Evolutionary conservation across 192 early-diverging fungal species (phyloP).

Genomic region (Kickxella alabastrina): DNA sequence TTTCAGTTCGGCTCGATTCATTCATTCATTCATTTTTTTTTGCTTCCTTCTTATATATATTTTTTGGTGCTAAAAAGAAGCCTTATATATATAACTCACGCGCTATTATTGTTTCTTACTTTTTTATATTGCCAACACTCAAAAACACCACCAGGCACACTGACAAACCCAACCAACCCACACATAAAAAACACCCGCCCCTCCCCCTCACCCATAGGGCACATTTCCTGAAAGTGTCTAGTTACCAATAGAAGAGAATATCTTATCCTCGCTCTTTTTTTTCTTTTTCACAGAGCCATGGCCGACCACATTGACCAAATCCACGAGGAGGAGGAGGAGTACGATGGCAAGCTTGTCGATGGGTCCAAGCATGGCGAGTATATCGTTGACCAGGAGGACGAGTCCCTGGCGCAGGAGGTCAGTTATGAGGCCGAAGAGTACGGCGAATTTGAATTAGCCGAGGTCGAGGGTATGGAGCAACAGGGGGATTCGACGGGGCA

Average conservation of each 20-base stretch:
- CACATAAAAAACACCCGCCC: too few relatives aligned
- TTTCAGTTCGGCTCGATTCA: conserved; percentile 10
- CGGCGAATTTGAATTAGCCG: not conserved
- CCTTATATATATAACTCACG: not conserved
- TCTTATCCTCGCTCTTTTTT: too few relatives aligned
- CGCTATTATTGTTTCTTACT: too few relatives aligned
- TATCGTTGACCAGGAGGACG: not conserved
- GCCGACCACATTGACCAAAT: not conserved
- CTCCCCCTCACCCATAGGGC: too few relatives aligned
- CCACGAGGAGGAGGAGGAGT: not conserved
- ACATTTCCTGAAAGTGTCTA: too few relatives aligned
- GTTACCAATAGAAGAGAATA: too few relatives aligned
- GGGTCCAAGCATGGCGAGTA: not conserved
- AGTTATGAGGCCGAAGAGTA: conserved; percentile 2
- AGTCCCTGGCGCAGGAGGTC: not conserved
- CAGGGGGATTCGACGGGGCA: not conserved
- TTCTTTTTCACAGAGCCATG: too few relatives aligned
- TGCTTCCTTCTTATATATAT: not conserved
- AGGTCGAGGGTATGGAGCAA: conserved; percentile 2
- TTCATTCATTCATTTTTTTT: conserved; percentile 5
- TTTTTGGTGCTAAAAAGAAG: not conserved
- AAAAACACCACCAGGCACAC: too few relatives aligned
- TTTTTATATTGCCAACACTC: too few relatives aligned
- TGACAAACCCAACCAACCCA: too few relatives aligned
- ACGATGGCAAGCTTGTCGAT: not conserved